A percentile compares a stretch with the other conserved stretches of the same genome.
phyloP scores from a whole-genome alignment of 805 yeast species.

The Saturnispora besseyi region DNA sequence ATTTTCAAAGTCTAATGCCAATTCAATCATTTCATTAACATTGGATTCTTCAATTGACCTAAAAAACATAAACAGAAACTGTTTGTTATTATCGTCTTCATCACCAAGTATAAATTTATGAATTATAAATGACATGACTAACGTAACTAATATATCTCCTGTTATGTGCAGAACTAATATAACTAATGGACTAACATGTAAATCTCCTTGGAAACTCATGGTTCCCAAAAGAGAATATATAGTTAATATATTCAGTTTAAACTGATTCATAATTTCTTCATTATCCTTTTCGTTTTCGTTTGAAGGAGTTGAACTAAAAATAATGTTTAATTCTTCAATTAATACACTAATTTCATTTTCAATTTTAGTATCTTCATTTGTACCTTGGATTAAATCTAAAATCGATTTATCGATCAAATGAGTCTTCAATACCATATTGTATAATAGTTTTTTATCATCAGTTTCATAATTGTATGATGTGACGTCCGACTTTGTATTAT shows the following conservation, averaged over 20 bases:
- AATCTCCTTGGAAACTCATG: background rate
- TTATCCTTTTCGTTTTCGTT: background rate
- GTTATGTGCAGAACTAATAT: background rate
- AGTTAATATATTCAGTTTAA: background rate
- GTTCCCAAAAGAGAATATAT: constrained; percentile 1
- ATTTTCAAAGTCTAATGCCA: background rate
- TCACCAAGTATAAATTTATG: background rate
- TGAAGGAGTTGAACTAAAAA: background rate
- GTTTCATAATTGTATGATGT: background rate
- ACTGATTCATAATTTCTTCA: background rate
- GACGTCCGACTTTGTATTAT: background rate
- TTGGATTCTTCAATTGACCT: constrained; percentile 3
- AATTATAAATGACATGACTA: constrained; percentile 1
- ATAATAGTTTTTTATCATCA: background rate
- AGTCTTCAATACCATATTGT: background rate
- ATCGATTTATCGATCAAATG: background rate
- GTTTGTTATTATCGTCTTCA: background rate
- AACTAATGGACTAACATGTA: background rate
- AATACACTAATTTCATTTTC: background rate
- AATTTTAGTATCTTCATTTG: background rate
- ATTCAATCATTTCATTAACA: background rate
- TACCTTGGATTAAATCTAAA: background rate
- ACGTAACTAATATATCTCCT: constrained; percentile 1
- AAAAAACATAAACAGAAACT: background rate
- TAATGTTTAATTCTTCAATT: background rate